Conservation (phyloP, 352 stramenopile species). For the Globisporangium spinosum region DNA sequence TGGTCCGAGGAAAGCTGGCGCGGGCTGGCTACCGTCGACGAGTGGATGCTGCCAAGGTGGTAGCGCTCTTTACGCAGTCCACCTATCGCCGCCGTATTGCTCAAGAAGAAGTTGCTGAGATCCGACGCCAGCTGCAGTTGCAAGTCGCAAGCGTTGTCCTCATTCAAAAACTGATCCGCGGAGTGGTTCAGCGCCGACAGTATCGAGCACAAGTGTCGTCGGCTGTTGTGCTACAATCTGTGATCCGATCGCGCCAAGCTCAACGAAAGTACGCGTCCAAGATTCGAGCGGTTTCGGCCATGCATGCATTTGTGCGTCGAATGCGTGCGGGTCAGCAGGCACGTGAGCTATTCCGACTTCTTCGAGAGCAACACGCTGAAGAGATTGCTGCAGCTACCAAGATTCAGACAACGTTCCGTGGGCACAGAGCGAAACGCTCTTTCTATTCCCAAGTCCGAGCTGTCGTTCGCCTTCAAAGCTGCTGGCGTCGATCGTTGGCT, state of each 20-base stretch:
- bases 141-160: constrained; percentile 27
- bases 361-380: neutral
- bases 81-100: constrained; percentile 33
- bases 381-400: constrained; percentile 21
- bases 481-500: constrained; percentile 27
- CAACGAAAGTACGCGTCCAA: constrained; percentile 24
- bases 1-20: constrained; percentile 34
- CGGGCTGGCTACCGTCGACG: constrained; percentile 29
- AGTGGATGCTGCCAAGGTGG: constrained; percentile 21
- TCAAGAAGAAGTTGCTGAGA: constrained; percentile 22
- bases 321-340: constrained; percentile 19
- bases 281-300: constrained; percentile 24
- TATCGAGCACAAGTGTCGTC: constrained; percentile 30
- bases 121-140: constrained; percentile 25
- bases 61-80: constrained; percentile 35
- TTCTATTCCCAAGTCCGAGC: constrained; percentile 19
- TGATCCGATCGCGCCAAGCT: constrained; percentile 30
- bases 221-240: constrained; percentile 33
- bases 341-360: neutral
- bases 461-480: constrained; percentile 30
- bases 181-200: constrained; percentile 28
- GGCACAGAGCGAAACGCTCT: constrained; percentile 10
- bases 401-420: constrained; percentile 28
- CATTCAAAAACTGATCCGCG: constrained; percentile 41
- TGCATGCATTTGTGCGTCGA: constrained; percentile 30